A percentile compares a stretch with the other conserved stretches of the same genome.
These are phyloP conservation scores for Globisporangium solare DNA, from an alignment of 352 stramenopile species.

Conservation along the genomic window DNA sequence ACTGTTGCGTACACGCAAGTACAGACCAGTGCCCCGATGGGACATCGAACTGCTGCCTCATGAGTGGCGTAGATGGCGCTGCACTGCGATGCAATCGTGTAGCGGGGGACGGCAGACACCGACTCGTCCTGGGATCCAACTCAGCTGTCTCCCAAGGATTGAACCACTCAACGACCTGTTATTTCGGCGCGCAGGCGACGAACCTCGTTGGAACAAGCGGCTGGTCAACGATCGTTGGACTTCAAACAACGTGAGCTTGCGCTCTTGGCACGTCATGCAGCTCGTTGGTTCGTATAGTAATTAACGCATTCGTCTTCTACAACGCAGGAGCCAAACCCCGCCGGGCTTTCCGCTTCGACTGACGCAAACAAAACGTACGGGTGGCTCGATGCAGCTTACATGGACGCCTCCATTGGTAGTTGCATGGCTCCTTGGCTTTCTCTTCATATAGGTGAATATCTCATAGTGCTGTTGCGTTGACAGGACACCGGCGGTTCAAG, in stretches of 20 bases:
- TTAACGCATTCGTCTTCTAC: too few species aligned
- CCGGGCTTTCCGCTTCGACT: constrained; percentile 30
- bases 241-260: constrained; percentile 33
- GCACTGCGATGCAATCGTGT: constrained; percentile 25
- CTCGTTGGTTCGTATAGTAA: too few species aligned
- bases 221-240: constrained; percentile 21
- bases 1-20: constrained; percentile 14
- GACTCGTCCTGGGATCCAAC: constrained; percentile 28
- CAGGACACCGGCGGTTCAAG: constrained; percentile 32
- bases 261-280: too few species aligned
- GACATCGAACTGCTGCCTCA: constrained; percentile 31
- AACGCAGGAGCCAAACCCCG: constrained; percentile 27
- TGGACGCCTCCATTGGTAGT: constrained; percentile 41
- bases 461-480: too few species aligned
- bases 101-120: constrained; percentile 3
- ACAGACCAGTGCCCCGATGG: constrained; percentile 27
- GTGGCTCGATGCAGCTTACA: constrained; percentile 33
- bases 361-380: constrained; percentile 22
- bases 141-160: constrained; percentile 33
- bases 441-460: too few species aligned
- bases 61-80: constrained; percentile 19
- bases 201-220: constrained; percentile 33
- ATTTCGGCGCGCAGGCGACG: constrained; percentile 43
- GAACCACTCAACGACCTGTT: constrained; percentile 46
- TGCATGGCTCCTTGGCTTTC: too few species aligned